A percentile compares a stretch with the other conserved stretches of the same genome.
phyloP scores from a whole-genome alignment of 441 rosid genomes.

The Populus hybrid region DNA sequence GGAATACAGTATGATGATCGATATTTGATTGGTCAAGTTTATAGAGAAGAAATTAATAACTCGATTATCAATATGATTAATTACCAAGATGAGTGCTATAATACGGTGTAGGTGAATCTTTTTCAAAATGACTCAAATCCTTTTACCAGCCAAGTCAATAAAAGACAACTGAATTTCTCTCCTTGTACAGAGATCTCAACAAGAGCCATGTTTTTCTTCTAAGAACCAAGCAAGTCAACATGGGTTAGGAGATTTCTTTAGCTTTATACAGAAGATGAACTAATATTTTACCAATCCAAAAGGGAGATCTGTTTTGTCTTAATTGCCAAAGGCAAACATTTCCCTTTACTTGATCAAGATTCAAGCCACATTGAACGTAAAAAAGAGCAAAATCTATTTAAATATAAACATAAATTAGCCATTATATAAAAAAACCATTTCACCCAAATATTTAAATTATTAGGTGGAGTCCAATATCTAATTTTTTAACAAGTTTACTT shows the following conservation, averaged over 20 bases:
- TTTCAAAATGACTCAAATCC: not conserved
- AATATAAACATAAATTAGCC: not conserved
- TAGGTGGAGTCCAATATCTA: accelerated
- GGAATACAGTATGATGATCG: no score
- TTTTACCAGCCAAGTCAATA: not conserved
- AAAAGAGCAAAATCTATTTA: not conserved
- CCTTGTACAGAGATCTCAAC: not conserved
- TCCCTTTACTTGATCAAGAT: not conserved
- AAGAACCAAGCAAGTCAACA: not conserved
- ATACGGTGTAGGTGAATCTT: no score
- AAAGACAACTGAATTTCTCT: not conserved
- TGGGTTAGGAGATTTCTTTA: not conserved
- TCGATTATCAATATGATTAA: no score
- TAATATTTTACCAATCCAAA: not conserved
- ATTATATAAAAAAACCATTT: not conserved
- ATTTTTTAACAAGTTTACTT: no score
- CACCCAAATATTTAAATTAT: no score
- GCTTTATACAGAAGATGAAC: not conserved
- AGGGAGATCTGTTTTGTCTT: not conserved
- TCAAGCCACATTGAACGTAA: not conserved
- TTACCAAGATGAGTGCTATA: no score
- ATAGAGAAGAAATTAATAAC: no score
- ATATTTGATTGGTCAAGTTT: no score
- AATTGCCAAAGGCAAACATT: not conserved
- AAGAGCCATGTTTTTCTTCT: not conserved